Evolutionary conservation across 164 flowering plant species (phyloP), one percentile per base, ranked within the genome.

Genomic region (Stephania japonica): DNA sequence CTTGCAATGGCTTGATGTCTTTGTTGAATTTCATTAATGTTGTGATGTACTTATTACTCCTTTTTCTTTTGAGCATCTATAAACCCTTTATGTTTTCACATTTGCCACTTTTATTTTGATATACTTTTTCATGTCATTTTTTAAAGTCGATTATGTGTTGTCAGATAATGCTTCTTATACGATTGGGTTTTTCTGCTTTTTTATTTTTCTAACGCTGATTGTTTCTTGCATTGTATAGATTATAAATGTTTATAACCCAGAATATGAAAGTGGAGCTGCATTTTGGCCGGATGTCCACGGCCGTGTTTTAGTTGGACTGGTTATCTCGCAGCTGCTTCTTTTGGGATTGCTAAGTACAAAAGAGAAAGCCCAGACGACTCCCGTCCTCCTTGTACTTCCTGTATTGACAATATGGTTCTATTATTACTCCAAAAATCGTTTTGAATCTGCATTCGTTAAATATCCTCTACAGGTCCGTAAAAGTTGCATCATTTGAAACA

Each of bases 241-340:
- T 44, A 91, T 91, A 78, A 91, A 91, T 82, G 97, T 91, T 6
- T 91, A 91, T 84, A 85, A 90, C 71, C 97, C 88, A 76, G 80
- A 86, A 75, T 91, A 91, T 61, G 97, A 91, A 76, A 91, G 97
- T 80, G 92, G 82, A 63, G 97, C 91, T 25, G 85, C 92, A 78
- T 91, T 88, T 80, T 91, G 97, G 97, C 97, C 94, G 18, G 91
- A 90, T 79, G 90, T 91, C 50, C 97, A 91, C 79, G 81, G 83
- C 19, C 91, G 97, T 61, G 86, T 91, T 10, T 73, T 91, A 44
- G 42, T 68, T 56, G 92, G 85, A n/a, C 75, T 91, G 73, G 69
- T 91, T 18, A 84, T 91, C 72, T 90, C 97, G 6, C 97, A 91
- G 70, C 75, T 91, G 53, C 87, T 88, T 13, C 73, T 91, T 7